Conservation (phyloP, 768 basidiomycete species). For the Amanita rimosa region DNA sequence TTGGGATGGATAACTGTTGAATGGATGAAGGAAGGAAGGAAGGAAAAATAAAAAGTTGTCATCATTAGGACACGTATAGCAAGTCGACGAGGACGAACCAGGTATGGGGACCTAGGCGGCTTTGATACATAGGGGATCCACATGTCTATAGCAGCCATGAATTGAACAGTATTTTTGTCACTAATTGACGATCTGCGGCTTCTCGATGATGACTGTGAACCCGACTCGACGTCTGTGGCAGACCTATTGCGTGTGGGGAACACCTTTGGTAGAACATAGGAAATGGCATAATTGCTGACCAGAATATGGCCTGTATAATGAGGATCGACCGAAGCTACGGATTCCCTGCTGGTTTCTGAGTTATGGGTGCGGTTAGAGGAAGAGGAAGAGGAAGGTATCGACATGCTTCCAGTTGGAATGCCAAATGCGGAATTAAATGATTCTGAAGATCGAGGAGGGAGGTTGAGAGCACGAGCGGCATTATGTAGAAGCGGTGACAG, state of each 20-base stretch:
- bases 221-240: conserved; percentile 19
- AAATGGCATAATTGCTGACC: conserved; percentile 67
- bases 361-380: conserved; percentile 25
- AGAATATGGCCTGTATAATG: conserved; percentile 68
- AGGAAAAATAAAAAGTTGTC: conserved; percentile 7
- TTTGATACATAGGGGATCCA: conserved; percentile 57
- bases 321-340: conserved; percentile 40
- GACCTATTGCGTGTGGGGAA: conserved; percentile 28
- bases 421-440: conserved; percentile 51
- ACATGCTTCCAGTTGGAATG: conserved; percentile 22
- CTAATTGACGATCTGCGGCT: conserved; percentile 42
- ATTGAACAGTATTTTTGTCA: conserved; percentile 54
- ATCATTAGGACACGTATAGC: background rate
- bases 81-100: conserved; percentile 30
- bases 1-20: conserved; percentile 60
- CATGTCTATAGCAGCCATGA: conserved; percentile 75
- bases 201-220: conserved; percentile 17
- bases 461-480: conserved; percentile 57
- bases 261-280: conserved; percentile 63
- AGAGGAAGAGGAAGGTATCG: conserved; percentile 12
- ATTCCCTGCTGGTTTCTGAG: conserved; percentile 22
- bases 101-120: conserved; percentile 66
- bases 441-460: conserved; percentile 48
- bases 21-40: no score
- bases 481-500: conserved; percentile 53